Percentiles rank a stretch among this genome's conserved stretches.
Evolutionary conservation across 768 basidiomycete genomes (phyloP).

Genomic region (Hygrophoropsis aurantiaca): DNA sequence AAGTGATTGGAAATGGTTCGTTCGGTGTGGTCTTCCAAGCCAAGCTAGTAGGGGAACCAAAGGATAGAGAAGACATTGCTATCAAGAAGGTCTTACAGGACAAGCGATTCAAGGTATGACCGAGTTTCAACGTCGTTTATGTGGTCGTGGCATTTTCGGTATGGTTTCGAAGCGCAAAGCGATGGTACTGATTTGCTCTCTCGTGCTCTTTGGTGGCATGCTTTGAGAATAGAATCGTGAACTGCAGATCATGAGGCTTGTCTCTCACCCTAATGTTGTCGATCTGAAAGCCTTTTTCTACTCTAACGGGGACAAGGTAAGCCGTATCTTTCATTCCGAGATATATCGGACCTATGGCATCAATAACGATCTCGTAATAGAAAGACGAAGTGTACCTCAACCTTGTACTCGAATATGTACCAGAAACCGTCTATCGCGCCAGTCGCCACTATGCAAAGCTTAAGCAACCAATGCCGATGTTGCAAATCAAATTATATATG

Average conservation of each 20-base stretch:
- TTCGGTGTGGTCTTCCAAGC: constrained; percentile 99
- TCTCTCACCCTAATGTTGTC: constrained; percentile 96
- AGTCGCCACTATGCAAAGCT: constrained; percentile 99
- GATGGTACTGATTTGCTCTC: constrained; percentile 12
- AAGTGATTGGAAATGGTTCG: constrained; percentile 97
- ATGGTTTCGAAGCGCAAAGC: background rate
- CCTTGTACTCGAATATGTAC: constrained; percentile 98
- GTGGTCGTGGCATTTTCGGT: background rate
- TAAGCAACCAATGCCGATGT: constrained; percentile 99
- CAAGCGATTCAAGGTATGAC: constrained; percentile 97
- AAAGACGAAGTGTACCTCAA: constrained; percentile 99
- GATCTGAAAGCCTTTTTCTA: constrained; percentile 99
- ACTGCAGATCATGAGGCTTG: constrained; percentile 97
- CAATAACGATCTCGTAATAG: constrained; percentile 39
- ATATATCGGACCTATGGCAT: constrained; percentile 9
- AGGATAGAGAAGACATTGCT: constrained; percentile 82
- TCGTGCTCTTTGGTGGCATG: background rate
- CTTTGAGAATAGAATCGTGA: constrained; percentile 81
- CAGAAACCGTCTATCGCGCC: constrained; percentile 98
- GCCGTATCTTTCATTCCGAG: constrained; percentile 18
- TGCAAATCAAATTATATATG: constrained; percentile 99
- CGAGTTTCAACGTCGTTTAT: constrained; percentile 13
- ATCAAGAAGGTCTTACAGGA: constrained; percentile 99
- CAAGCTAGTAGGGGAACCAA: constrained; percentile 68
- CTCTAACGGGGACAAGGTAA: constrained; percentile 97